Base-by-base conservation (phyloP, 106 monocot genomes). In the Acanthochlamys bracteata region DNA sequence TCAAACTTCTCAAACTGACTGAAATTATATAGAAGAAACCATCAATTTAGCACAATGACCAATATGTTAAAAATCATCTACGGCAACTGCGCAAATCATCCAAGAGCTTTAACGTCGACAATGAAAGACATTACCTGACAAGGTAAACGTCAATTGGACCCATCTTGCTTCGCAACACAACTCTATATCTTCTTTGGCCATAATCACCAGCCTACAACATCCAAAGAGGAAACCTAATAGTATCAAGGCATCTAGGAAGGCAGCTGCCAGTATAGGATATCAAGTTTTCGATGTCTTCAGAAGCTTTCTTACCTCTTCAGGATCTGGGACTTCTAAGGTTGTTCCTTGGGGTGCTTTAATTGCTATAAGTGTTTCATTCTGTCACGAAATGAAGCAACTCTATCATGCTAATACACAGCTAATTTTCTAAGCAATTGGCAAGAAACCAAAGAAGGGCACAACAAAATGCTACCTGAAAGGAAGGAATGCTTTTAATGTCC, bases 331-430 rank as follows among this genome's bases (percentile, higher is more conserved):
- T 78, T 95, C 94, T 40, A 95, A 60, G 21, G 94, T 84, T 60
- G 94, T 90, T 24, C 94, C 94, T 69, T 82, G 90, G 42, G 94
- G 94, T 22, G 90, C 94, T 87, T 95, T 90, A 41, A 95, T 87
- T 78, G 94, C 94, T 47, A 95, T 87, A 39, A 95, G 51, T 22
- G 90, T 90, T 75, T 90, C 74, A 71, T 95, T 90, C 94, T 95
- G 69, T 39, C 71, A 24, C 57, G 20, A 64, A 76, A 40, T 53
- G 0, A 1, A 25, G 49, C 0, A 71, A 19, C 22, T n/a, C n/a
- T n/a, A n/a, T n/a, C n/a, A n/a, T n/a, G n/a, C n/a, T n/a, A n/a
- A n/a, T n/a, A n/a, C n/a, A 45, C 43, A 9, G 7, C 13, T 19
- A 54, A 54, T 54, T 54, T 10, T 19, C 16, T 24, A 72, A 17